These are phyloP conservation scores for Betula pendula DNA, from an alignment of 306 rosid genomes.

Conservation along the genomic window DNA sequence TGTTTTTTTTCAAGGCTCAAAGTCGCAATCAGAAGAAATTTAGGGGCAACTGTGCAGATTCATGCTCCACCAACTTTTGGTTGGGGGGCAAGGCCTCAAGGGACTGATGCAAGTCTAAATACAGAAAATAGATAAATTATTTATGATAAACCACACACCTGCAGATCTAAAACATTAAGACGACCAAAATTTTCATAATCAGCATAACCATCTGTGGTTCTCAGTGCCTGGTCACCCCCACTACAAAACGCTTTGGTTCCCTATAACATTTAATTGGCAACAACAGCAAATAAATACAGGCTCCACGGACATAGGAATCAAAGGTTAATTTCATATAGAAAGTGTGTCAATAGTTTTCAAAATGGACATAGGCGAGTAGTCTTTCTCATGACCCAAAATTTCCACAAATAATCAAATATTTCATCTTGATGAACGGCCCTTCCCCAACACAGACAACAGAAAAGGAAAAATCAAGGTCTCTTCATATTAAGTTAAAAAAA, in stretches of 20 bases:
- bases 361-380: background rate
- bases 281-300: conserved; percentile 9
- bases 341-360: background rate
- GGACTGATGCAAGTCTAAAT: background rate
- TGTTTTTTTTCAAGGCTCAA: background rate
- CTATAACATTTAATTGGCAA: conserved; percentile 32
- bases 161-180: conserved; percentile 88
- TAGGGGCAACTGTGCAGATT: background rate
- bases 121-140: background rate
- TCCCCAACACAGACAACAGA: background rate
- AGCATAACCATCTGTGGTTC: conserved; percentile 77
- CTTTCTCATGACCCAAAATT: background rate
- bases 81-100: background rate
- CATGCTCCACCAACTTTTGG: background rate
- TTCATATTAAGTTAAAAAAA: background rate
- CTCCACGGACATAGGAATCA: conserved; percentile 1
- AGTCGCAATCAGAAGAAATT: background rate
- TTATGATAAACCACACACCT: conserved; percentile 45
- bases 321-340: background rate
- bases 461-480: background rate
- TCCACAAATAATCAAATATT: background rate
- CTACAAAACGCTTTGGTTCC: conserved; percentile 89
- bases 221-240: conserved; percentile 86
- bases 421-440: background rate
- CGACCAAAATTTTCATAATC: conserved; percentile 61